Percentiles rank a stretch among this genome's conserved stretches.
phyloP scores from a whole-genome alignment of 805 yeast species.

The Suhomyces prunicola region DNA sequence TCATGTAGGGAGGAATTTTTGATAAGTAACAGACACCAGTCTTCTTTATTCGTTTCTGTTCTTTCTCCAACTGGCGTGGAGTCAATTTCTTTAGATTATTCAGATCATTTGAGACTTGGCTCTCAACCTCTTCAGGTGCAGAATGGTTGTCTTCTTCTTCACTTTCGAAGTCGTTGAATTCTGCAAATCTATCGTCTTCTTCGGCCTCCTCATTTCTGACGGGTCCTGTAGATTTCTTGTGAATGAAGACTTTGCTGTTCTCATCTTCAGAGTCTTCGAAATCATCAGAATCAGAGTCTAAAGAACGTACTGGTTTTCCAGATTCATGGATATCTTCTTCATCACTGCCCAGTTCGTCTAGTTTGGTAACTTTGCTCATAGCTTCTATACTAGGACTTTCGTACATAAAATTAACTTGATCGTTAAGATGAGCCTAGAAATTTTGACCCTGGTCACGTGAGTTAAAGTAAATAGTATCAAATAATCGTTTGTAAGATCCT shows the following conservation, averaged over 20 bases:
- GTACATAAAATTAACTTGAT: not conserved
- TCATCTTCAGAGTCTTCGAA: conserved; percentile 9
- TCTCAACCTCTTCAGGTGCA: conserved; percentile 13
- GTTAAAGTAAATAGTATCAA: not conserved
- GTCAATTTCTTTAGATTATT: conserved; percentile 52
- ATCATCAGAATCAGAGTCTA: conserved; percentile 4
- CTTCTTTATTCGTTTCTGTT: conserved; percentile 53
- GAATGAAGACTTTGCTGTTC: conserved; percentile 1
- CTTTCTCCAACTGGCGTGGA: conserved; percentile 52
- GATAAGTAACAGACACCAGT: conserved; percentile 95
- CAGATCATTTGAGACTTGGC: conserved; percentile 12
- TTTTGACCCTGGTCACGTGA: not conserved
- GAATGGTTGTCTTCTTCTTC: conserved; percentile 13
- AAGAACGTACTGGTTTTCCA: not conserved
- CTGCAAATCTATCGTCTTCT: conserved; percentile 11
- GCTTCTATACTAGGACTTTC: not conserved
- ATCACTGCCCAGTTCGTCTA: not conserved
- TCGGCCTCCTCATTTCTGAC: not conserved
- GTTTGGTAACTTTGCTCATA: not conserved
- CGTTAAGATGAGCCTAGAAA: not conserved
- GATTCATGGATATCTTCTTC: not conserved
- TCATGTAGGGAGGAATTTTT: conserved; percentile 94
- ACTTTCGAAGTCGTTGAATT: conserved; percentile 16
- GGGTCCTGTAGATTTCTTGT: not conserved
- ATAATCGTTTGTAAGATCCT: not conserved